Percentiles rank a stretch among this genome's conserved stretches.
These are phyloP conservation scores for Globisporangium abappressorium DNA, from an alignment of 352 stramenopile genomes.

Conservation along the genomic window DNA sequence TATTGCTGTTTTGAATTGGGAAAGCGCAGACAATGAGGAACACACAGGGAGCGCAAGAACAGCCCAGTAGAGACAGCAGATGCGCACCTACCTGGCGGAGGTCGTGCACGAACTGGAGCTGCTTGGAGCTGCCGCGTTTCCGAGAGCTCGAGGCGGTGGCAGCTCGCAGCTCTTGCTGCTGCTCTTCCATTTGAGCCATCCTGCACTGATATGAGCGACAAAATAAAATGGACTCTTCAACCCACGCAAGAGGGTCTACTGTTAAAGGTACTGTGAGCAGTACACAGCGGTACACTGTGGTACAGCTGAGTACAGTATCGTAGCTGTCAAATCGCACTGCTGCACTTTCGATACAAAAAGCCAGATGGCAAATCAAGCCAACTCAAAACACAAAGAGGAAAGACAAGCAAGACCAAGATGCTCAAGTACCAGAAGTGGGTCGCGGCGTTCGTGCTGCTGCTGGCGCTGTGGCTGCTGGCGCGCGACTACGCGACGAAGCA, in stretches of 20 bases:
- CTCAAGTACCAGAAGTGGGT: constrained; percentile 85
- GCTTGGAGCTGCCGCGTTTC: constrained; percentile 6
- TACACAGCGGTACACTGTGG: not conserved
- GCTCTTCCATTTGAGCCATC: constrained; percentile 1
- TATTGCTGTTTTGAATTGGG: constrained; percentile 40
- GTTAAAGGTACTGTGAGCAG: not conserved
- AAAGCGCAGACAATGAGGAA: not conserved
- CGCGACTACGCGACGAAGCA: constrained; percentile 35
- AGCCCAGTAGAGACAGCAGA: not conserved
- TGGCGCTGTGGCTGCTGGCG: constrained; percentile 54
- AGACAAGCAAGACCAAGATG: constrained; percentile 27
- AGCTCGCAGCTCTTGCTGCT: constrained; percentile 6
- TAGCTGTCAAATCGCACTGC: not conserved
- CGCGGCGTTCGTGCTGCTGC: constrained; percentile 35
- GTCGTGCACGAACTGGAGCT: constrained; percentile 23
- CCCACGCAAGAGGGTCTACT: not conserved
- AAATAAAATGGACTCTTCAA: constrained; percentile 12
- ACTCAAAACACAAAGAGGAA: not conserved
- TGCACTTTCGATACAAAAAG: not conserved
- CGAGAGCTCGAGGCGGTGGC: not conserved
- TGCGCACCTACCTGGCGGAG: constrained; percentile 13
- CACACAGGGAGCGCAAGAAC: not conserved
- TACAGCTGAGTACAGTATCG: not conserved
- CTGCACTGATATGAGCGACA: not conserved
- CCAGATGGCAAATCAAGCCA: not conserved